Base-by-base conservation (phyloP, 2,329 filamentous ascomycete genomes). In the Ramularia endophylla region DNA sequence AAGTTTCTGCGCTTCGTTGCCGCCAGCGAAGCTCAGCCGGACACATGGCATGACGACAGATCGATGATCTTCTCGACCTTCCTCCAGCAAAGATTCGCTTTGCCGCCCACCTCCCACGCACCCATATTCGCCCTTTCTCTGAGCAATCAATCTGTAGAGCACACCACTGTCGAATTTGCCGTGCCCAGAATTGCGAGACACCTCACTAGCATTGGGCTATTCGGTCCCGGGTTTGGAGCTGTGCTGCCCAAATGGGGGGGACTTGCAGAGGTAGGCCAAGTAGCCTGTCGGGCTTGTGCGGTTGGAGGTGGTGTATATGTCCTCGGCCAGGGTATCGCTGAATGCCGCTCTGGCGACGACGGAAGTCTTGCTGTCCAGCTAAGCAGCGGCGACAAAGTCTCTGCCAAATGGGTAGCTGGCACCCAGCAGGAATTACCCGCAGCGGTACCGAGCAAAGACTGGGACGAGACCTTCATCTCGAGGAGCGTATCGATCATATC, bases 191-290 rank as follows among this genome's bases (percentile, higher is more conserved):
- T 97, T 42, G 75, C 83, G 52, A 79, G 82, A 32, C 89, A 98
- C 64, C 69, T 97, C 37, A 77, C 78, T 11, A 95, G 90, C 0
- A 89, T 94, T 65, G 89, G 90, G 6, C 69, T 86, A 4, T 90
- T 95, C 54, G 90, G 90, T 0, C 77, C 85, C 35, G 88, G 90
- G 8, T 97, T 97, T 60, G 86, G 86, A 38, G 86, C 87, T 34
- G 80, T 98, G 9, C 78, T 94, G 52, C 83, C 89, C 16, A 95
- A 95, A 71, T 98, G 88, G 83, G 90, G 90, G 34, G 88, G 90
- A 19, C 73, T 85, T 34, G 84, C 87, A 22, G 90, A 98, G 65
- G 80, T 97, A 45, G 80, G 85, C 20, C 90, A 98, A 69, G 88
- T 95, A 17, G 86, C 82, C 4, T 97, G 92, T 61, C 84, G 90